These are phyloP conservation scores for Fusarium aywerte DNA, from an alignment of 2,329 filamentous ascomycete genomes.

Conservation along the genomic window DNA sequence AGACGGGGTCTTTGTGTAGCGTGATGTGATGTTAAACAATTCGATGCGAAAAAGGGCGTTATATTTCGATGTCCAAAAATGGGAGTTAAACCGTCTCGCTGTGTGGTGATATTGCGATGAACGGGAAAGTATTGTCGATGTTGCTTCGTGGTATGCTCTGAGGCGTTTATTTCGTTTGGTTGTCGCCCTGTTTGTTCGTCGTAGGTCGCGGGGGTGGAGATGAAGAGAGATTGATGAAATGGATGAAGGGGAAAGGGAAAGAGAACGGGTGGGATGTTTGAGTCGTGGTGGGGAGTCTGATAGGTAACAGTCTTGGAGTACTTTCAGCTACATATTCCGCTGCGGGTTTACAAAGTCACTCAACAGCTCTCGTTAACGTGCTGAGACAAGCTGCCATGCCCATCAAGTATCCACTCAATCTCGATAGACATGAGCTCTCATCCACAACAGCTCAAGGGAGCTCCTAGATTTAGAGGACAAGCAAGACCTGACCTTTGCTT, in stretches of 20 bases:
- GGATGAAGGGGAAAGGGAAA: slow-evolving; percentile 27
- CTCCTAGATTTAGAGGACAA: not conserved
- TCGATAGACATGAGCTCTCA: slow-evolving; percentile 23
- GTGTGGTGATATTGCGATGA: not conserved
- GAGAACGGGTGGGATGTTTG: slow-evolving; percentile 26
- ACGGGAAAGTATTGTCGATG: not conserved
- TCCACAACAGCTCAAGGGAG: slow-evolving; percentile 25
- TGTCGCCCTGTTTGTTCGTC: slow-evolving; percentile 22
- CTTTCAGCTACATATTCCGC: fast-evolving
- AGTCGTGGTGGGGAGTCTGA: slow-evolving; percentile 16
- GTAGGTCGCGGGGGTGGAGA: slow-evolving; percentile 38
- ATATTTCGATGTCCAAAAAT: not conserved
- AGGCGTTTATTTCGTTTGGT: slow-evolving; percentile 1
- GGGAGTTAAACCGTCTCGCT: not conserved
- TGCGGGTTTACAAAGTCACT: not conserved
- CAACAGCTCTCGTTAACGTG: slow-evolving; percentile 4
- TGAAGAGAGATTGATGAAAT: slow-evolving; percentile 29
- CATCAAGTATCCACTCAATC: slow-evolving; percentile 25
- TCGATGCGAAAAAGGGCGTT: slow-evolving; percentile 3
- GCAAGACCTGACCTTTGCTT: not conserved
- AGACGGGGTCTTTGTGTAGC: slow-evolving; percentile 28
- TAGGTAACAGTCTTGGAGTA: slow-evolving; percentile 11
- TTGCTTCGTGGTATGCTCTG: not conserved
- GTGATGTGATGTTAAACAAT: slow-evolving; percentile 13
- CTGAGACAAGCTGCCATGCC: slow-evolving; percentile 11